Conservation (phyloP, 805 yeast genomes). For the Hanseniaspora guilliermondii region DNA sequence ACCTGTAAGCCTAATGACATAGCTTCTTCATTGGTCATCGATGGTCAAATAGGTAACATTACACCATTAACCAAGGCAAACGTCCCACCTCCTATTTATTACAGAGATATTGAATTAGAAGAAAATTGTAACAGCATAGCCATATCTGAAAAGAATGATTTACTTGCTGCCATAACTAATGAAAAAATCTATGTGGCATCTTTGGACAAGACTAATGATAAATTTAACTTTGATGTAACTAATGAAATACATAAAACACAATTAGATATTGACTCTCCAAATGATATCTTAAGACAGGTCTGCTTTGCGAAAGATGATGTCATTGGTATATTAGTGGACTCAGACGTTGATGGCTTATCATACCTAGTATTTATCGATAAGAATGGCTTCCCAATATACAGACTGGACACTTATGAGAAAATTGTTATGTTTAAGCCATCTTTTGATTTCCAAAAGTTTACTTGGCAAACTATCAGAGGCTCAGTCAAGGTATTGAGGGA, state of each 20-base stretch:
- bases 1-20: slow-evolving; percentile 50
- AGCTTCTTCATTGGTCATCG: slow-evolving; percentile 72
- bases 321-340: slow-evolving; percentile 52
- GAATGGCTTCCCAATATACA: slow-evolving; percentile 17
- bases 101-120: slow-evolving; percentile 47
- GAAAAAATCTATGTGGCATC: slow-evolving; percentile 36
- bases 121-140: slow-evolving; percentile 53
- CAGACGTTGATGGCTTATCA: slow-evolving; percentile 37
- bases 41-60: slow-evolving; percentile 55
- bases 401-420: slow-evolving; percentile 37
- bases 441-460: slow-evolving; percentile 39
- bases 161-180: slow-evolving; percentile 46
- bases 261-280: slow-evolving; percentile 29
- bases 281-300: slow-evolving; percentile 50
- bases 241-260: slow-evolving; percentile 15
- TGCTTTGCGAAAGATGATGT: slow-evolving; percentile 40
- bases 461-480: slow-evolving; percentile 55
- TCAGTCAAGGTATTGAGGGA: slow-evolving; percentile 33
- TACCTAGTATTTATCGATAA: slow-evolving; percentile 31
- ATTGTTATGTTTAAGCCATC: slow-evolving; percentile 45
- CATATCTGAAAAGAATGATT: slow-evolving; percentile 44
- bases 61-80: slow-evolving; percentile 78
- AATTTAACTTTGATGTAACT: slow-evolving; percentile 13
- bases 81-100: slow-evolving; percentile 90
- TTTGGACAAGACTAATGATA: slow-evolving; percentile 29